Conservation (phyloP, 129 eudicot genomes). For the Helianthus tuberosus region DNA sequence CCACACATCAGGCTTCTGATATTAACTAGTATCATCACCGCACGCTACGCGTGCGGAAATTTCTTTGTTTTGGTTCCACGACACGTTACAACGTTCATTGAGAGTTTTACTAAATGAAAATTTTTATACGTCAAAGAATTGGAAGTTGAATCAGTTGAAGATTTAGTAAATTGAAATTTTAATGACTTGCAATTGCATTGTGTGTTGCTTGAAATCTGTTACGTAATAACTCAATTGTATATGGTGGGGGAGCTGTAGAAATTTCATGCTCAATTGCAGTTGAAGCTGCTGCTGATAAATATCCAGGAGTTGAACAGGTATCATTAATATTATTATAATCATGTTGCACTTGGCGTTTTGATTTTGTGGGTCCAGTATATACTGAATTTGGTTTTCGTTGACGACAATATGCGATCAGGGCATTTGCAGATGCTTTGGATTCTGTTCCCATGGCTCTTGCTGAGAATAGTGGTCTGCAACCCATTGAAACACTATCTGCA, state of each 20-base stretch:
- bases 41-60: too few species aligned
- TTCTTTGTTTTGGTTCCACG: too few species aligned
- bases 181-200: too few species aligned
- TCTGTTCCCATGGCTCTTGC: slow-evolving; percentile 98
- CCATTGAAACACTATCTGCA: slow-evolving; percentile 91
- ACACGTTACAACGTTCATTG: too few species aligned
- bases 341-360: not conserved
- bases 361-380: not conserved
- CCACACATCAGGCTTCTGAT: too few species aligned
- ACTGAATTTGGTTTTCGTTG: slow-evolving; percentile 6
- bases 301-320: slow-evolving; percentile 99
- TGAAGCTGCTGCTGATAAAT: slow-evolving; percentile 96
- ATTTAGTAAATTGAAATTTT: too few species aligned
- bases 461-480: slow-evolving; percentile 95
- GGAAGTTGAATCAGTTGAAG: too few species aligned
- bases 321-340: not conserved
- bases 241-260: slow-evolving; percentile 99
- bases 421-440: slow-evolving; percentile 97
- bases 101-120: too few species aligned
- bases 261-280: slow-evolving; percentile 96
- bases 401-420: slow-evolving; percentile 99
- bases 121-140: too few species aligned
- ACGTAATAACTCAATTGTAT: slow-evolving; percentile 91
- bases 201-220: slow-evolving; percentile 97
- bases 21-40: too few species aligned